A percentile compares a stretch with the other conserved stretches of the same genome.
phyloP scores from a whole-genome alignment of 352 stramenopile genomes.

The Phytopythium delawarense region DNA sequence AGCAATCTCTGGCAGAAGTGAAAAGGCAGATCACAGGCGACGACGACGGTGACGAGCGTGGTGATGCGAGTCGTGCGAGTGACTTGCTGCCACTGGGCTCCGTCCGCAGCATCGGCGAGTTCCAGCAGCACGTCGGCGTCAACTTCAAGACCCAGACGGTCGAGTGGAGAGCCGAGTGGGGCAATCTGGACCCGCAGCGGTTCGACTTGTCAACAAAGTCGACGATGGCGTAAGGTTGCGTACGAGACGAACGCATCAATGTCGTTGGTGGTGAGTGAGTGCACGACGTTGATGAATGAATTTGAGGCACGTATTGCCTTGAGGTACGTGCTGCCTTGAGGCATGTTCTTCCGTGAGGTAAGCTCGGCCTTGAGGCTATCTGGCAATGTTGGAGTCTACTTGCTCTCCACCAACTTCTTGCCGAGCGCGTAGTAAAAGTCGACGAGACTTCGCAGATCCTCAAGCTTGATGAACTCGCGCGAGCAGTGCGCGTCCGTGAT shows the following conservation, averaged over 20 bases:
- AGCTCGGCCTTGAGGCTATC: too few species aligned
- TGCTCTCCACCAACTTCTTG: slow-evolving; percentile 57
- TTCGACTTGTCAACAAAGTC: slow-evolving; percentile 43
- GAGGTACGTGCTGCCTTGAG: too few species aligned
- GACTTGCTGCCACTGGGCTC: slow-evolving; percentile 21
- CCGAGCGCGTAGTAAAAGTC: slow-evolving; percentile 70
- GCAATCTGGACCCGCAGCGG: slow-evolving; percentile 47
- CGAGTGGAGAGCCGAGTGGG: slow-evolving; percentile 57
- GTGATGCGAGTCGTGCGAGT: not conserved
- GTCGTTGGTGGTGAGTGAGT: too few species aligned
- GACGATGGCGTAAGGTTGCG: not conserved
- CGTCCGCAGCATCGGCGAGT: slow-evolving; percentile 35
- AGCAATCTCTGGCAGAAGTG: slow-evolving; percentile 23
- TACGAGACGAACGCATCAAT: not conserved
- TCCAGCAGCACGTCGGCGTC: slow-evolving; percentile 50
- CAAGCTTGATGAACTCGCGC: slow-evolving; percentile 69
- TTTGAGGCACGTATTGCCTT: too few species aligned
- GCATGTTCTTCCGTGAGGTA: too few species aligned
- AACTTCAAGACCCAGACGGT: slow-evolving; percentile 35
- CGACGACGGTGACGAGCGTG: not conserved
- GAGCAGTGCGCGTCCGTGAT: slow-evolving; percentile 76
- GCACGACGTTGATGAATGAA: not conserved
- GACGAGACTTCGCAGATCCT: slow-evolving; percentile 52
- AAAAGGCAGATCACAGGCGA: slow-evolving; percentile 16
- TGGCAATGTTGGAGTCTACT: slow-evolving; percentile 10